Base-by-base conservation (phyloP, 1,284 basidiomycete genomes). In the Trametes versicolor region DNA sequence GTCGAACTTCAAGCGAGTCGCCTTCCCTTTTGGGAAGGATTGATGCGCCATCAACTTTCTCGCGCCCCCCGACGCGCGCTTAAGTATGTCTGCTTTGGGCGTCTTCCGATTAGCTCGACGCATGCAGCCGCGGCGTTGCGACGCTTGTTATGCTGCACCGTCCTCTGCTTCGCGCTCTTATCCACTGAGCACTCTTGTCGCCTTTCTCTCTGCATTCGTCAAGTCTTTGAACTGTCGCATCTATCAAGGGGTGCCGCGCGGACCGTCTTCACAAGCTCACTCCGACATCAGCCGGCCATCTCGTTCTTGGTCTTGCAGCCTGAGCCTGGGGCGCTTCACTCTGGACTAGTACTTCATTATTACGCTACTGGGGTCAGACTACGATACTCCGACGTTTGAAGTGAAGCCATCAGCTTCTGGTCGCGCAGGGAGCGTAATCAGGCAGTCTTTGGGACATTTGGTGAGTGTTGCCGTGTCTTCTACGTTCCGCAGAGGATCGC, bases 11-110 rank as follows among this genome's bases (percentile, higher is more conserved):
- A n/a, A n/a, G n/a, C 21, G 1, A 50, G 19, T 21, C 7, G 8
- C 51, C 21, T 55, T 7, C 53, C 53, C 2, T 9, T 41, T 55
- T 43, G 0, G 21, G 53, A 37, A 7, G 4, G 8, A 19, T 55
- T 61, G 60, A 61, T 55, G 60, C 60, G 60, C 60, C 50, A 41
- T 34, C 51, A 48, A 32, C 39, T 55, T 55, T 61, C 59, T 52
- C 59, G 59, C 59, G 59, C 59, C 59, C 41, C 45, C 50, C 41
- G 39, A 45, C 29, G 41, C 54, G 54, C 41, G 54, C 21, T 27
- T 56, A 32, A 13, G 3, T 37, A 6, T n/a, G 4, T 34, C 21
- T 21, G 29, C 29, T 13, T 19, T n/a, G 47, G 47, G 60, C 60
- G 52, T 52, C 47, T 62, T 3, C 13, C 25, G 45, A 60, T 61